These are phyloP conservation scores for Daldinia decipiens DNA, from an alignment of 495 filamentous ascomycete genomes.

Conservation along the genomic window DNA sequence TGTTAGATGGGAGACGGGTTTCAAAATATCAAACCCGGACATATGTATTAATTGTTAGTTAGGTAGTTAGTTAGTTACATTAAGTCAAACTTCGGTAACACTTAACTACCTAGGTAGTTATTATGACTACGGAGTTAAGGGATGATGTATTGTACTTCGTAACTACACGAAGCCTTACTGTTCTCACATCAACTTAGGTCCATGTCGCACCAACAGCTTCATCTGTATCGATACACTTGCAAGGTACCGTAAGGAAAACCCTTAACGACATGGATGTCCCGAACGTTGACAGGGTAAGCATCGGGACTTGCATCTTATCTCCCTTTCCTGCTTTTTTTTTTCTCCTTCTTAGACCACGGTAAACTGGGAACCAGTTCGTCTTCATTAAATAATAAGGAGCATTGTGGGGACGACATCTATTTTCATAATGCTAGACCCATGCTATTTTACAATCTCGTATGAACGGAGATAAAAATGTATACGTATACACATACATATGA, in stretches of 20 bases:
- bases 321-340: background rate
- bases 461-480: background rate
- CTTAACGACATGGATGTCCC: constrained; percentile 1
- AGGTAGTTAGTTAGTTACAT: background rate
- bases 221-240: background rate
- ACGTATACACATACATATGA: background rate
- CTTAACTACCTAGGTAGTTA: too few species aligned
- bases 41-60: background rate
- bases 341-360: background rate
- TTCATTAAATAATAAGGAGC: constrained; percentile 8
- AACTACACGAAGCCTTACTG: constrained; percentile 1
- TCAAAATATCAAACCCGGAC: background rate
- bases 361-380: background rate
- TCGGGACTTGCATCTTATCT: constrained; percentile 20
- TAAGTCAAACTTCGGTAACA: background rate
- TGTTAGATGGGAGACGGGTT: background rate
- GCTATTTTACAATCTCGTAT: background rate
- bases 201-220: background rate
- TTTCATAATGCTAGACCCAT: background rate
- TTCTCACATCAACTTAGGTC: background rate
- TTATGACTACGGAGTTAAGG: background rate
- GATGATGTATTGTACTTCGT: constrained; percentile 5
- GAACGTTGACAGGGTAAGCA: constrained; percentile 5
- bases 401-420: background rate
- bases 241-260: background rate